Conservation (phyloP, 2,329 filamentous ascomycete species). For the Penicillium sp. region DNA sequence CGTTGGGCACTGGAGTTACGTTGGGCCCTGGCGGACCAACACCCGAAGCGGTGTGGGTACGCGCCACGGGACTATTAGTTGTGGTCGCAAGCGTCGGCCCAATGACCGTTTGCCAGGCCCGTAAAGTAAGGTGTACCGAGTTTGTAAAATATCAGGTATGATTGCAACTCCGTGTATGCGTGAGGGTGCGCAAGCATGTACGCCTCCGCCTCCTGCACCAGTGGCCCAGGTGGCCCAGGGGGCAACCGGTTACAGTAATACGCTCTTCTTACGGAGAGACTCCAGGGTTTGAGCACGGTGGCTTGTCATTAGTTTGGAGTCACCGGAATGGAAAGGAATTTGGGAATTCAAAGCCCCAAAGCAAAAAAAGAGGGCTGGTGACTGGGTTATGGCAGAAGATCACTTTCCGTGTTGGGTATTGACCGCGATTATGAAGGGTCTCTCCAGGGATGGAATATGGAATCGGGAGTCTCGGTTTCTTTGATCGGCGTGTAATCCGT, state of each 20-base stretch:
- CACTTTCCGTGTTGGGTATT: slow-evolving; percentile 14
- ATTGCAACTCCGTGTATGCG: slow-evolving; percentile 11
- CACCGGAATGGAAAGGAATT: slow-evolving; percentile 25
- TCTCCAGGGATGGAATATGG: slow-evolving; percentile 14
- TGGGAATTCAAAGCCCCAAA: slow-evolving; percentile 19
- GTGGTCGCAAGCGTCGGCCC: slow-evolving; percentile 30
- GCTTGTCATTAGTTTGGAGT: slow-evolving; percentile 28
- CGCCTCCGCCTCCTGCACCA: slow-evolving; percentile 22
- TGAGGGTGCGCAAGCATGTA: slow-evolving; percentile 21
- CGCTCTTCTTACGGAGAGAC: not conserved
- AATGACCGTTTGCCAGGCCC: slow-evolving; percentile 6
- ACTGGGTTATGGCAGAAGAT: slow-evolving; percentile 9
- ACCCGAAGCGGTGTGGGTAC: too few relatives aligned
- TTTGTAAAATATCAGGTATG: slow-evolving; percentile 5
- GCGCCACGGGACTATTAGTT: too few relatives aligned
- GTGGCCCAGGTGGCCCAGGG: slow-evolving; percentile 22
- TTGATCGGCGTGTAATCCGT: slow-evolving; percentile 16
- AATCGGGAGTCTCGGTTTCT: slow-evolving; percentile 6
- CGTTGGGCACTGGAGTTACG: too few relatives aligned
- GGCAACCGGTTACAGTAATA: slow-evolving; percentile 1
- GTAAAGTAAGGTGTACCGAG: not conserved
- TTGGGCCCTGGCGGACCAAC: too few relatives aligned
- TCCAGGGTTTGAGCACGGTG: slow-evolving; percentile 27
- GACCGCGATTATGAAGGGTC: slow-evolving; percentile 6
- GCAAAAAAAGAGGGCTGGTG: slow-evolving; percentile 3